These are phyloP conservation scores for Aspergillus piperis DNA, from an alignment of 2,329 filamentous ascomycete species.

Conservation along the genomic window DNA sequence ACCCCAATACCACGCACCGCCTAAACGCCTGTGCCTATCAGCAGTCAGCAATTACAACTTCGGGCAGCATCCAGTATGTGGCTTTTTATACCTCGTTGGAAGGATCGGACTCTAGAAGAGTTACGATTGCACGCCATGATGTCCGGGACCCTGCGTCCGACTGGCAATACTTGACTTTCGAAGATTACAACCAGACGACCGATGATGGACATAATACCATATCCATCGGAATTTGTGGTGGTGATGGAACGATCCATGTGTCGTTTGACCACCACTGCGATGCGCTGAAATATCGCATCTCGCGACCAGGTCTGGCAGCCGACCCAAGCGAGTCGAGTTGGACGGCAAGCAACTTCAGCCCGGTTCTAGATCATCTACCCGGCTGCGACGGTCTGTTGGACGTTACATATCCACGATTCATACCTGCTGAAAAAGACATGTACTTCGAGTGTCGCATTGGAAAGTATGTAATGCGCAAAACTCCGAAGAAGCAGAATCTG, in stretches of 20 bases:
- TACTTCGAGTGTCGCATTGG: slow-evolving; percentile 6
- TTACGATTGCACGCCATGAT: not conserved
- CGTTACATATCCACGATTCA: slow-evolving; percentile 2
- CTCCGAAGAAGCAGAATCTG: not conserved
- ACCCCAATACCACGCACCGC: slow-evolving; percentile 1
- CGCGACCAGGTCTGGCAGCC: not conserved
- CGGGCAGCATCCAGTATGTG: not conserved
- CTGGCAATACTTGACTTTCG: slow-evolving; percentile 6
- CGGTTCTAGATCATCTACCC: not conserved
- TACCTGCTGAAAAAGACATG: not conserved
- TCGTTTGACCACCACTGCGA: slow-evolving; percentile 7
- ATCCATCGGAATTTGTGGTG: not conserved
- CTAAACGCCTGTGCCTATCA: slow-evolving; percentile 7
- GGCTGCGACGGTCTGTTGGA: not conserved
- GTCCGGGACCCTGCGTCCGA: not conserved
- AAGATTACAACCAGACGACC: not conserved
- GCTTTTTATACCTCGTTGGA: slow-evolving; percentile 1
- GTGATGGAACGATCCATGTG: slow-evolving; percentile 4
- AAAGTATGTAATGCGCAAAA: not conserved
- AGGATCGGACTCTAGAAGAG: not conserved
- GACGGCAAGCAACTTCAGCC: not conserved
- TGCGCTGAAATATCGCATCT: slow-evolving; percentile 1
- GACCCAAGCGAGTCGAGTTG: not conserved
- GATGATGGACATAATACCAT: slow-evolving; percentile 8
- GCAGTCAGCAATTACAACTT: slow-evolving; percentile 4